Base-by-base conservation (phyloP, 1,284 basidiomycete species). In the Boletus hoseneyae region DNA sequence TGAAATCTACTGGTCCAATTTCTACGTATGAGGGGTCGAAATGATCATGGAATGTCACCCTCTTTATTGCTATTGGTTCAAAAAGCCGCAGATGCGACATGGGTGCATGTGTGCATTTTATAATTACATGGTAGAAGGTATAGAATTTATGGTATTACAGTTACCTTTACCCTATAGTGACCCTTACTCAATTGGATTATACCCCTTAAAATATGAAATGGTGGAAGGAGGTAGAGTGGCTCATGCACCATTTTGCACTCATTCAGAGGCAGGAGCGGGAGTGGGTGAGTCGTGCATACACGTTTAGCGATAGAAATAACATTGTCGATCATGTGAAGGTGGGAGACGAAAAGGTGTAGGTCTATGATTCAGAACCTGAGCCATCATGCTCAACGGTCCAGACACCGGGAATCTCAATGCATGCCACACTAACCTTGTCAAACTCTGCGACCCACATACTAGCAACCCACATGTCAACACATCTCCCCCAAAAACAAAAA, bases 361-460 rank as follows among this genome's bases (percentile, higher is more conserved):
- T 40, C 6, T 66, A 61, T 6, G 57, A 56, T 32, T 66, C 64
- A 15, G 64, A 67, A n/a, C 59, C 59, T 7, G 60, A 65, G 16
- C 48, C 45, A 78, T 56, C 3, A 76, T 56, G 15, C 60, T 65
- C 6, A 38, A 34, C n/a, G 67, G 67, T 6, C 69, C 66, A 1
- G 71, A 69, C 10, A 70, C 60, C 0, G 68, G 65, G 34, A 71
- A 67, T 11, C 71, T 61, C 43, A 80, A 55, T 3, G 71, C 72
- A 3, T 50, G 49, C 2, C 77, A 70, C 11, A 75, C 73, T 16
- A 64, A 56, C 23, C 64, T 58, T 0, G 73, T 67, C 37, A 80
- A 52, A 9, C 68, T 61, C 23, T 70, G 61, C 0, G 79, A 74
- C 9, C 78, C 78, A 44, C 77, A 79, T 1, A 80, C 78, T 80